Percentiles rank a stretch among this genome's conserved stretches.
These are phyloP conservation scores for Allium cepa DNA, from an alignment of 106 monocot genomes.

Conservation along the genomic window DNA sequence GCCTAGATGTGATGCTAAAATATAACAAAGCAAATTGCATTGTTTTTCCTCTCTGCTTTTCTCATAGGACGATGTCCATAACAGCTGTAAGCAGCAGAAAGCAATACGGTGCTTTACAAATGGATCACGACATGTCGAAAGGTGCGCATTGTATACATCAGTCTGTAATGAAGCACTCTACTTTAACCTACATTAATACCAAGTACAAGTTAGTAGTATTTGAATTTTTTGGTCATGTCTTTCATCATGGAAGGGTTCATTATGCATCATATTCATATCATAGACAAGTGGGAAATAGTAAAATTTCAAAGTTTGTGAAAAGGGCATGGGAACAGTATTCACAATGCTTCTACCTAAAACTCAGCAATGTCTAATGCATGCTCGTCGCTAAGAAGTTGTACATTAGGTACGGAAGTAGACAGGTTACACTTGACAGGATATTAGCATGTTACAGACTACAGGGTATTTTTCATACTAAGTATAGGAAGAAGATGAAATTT, in stretches of 20 bases:
- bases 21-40: background rate
- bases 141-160: background rate
- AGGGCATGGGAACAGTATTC: too few species aligned
- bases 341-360: too few species aligned
- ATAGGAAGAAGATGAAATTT: too few species aligned
- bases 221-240: background rate
- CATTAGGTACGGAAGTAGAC: too few species aligned
- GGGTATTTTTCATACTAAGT: too few species aligned
- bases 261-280: background rate
- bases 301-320: too few species aligned
- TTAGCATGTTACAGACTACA: too few species aligned
- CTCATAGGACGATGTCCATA: background rate
- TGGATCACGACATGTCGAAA: background rate
- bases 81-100: background rate
- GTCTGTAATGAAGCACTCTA: background rate
- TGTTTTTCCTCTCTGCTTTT: background rate
- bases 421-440: too few species aligned
- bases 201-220: background rate
- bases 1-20: background rate
- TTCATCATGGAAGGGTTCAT: background rate
- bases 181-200: background rate
- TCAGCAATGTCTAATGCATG: too few species aligned
- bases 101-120: background rate
- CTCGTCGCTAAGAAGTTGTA: too few species aligned
- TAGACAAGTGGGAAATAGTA: background rate